phyloP scores from a whole-genome alignment of 371 early-diverging fungal species.

The Rhizomucor miehei region DNA sequence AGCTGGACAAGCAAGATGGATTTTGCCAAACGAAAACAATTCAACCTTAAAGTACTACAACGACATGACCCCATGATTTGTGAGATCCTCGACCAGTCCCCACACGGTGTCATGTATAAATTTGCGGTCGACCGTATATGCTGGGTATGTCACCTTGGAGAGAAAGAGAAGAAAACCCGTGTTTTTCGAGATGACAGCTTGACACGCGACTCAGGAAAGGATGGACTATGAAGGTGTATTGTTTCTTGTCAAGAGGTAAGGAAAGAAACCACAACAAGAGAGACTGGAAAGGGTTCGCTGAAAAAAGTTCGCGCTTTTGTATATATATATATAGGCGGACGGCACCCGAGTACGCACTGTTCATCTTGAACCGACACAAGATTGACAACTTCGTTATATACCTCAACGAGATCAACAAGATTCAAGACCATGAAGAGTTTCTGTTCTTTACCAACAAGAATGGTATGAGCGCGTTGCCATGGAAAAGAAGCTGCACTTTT shows the following conservation, averaged over 20 bases:
- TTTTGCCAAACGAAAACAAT: conserved; percentile 53
- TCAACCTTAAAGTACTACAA: conserved; percentile 70
- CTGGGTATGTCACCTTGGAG: not conserved
- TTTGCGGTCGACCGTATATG: conserved; percentile 33
- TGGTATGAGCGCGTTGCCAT: no score
- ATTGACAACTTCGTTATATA: conserved; percentile 62
- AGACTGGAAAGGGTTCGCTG: not conserved
- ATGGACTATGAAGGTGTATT: conserved; percentile 68
- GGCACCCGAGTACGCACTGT: conserved; percentile 56
- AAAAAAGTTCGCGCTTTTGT: not conserved
- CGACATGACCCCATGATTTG: conserved; percentile 68
- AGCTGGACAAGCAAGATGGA: conserved; percentile 48
- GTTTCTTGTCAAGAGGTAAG: conserved; percentile 55
- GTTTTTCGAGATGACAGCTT: no score
- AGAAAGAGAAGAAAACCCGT: conserved; percentile 9
- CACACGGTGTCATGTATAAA: conserved; percentile 79
- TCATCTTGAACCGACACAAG: conserved; percentile 67
- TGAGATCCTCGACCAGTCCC: conserved; percentile 68
- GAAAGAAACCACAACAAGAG: not conserved
- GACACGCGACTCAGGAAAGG: conserved; percentile 52
- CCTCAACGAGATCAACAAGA: conserved; percentile 58
- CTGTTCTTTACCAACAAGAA: conserved; percentile 61
- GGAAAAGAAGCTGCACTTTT: no score
- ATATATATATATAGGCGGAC: conserved; percentile 24
- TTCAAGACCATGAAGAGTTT: conserved; percentile 63